These are phyloP conservation scores for Cryptococcus amylolentus DNA, from an alignment of 1,284 basidiomycete genomes.

Conservation along the genomic window DNA sequence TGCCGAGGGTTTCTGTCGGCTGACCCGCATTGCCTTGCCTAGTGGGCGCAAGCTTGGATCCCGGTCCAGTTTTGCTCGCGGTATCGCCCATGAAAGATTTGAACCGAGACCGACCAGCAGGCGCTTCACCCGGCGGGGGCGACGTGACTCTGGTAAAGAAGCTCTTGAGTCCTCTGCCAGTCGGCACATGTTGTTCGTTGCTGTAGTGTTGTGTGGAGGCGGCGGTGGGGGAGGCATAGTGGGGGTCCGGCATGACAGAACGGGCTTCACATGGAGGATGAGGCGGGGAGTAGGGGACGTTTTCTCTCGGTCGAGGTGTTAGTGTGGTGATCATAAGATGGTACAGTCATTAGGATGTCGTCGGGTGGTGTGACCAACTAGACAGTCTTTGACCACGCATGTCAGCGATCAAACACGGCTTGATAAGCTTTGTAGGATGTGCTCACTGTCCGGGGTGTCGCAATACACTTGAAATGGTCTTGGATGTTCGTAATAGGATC, in stretches of 20 bases:
- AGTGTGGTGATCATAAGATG: constrained; percentile 3
- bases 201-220: neutral
- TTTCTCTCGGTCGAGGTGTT: too few species aligned
- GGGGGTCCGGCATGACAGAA: neutral
- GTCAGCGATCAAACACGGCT: too few species aligned
- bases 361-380: too few species aligned
- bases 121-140: constrained; percentile 17
- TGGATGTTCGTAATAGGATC: too few species aligned
- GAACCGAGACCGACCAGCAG: constrained; percentile 16
- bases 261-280: neutral
- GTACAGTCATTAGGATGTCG: neutral
- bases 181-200: neutral
- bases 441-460: too few species aligned
- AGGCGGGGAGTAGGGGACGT: neutral
- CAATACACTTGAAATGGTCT: too few species aligned
- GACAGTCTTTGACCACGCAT: too few species aligned
- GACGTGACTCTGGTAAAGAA: constrained; percentile 20
- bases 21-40: neutral
- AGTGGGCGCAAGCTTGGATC: neutral
- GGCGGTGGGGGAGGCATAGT: neutral
- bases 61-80: neutral
- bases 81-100: constrained; percentile 20
- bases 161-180: constrained; percentile 25
- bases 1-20: neutral
- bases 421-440: too few species aligned